Evolutionary conservation across 2,329 filamentous ascomycete genomes (phyloP), one percentile per base, ranked within the genome.

Genomic region (Cordyceps cicadae): DNA sequence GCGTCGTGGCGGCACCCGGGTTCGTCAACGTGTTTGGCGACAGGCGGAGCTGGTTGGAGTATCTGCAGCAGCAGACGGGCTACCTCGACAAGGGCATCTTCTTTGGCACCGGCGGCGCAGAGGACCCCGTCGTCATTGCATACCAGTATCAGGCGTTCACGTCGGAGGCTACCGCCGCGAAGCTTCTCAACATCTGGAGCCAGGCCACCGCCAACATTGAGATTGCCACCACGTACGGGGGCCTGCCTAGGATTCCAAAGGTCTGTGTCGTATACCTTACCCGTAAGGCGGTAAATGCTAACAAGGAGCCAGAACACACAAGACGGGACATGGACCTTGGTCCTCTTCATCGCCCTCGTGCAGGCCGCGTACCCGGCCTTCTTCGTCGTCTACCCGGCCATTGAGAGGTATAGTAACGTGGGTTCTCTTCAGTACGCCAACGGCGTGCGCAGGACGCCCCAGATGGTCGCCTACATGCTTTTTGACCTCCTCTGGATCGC

Each of bases 371-470:
- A 87, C 1, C 79, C 79, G 15, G 82, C 84, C 9, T 88, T 87
- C 29, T 81, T 95, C 67, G 84, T 87, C 0, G 76, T 96, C 6
- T 95, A 96, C 69, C 89, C 89, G 0, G 94, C 90, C 4, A 76
- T 89, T 14, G 91, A 96, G 72, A 81, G 90, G 34, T 75, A 89
- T 3, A 79, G 85, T 57, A 87, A 90, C 62, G 88, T 96, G 48
- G 82, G 91, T 55, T 87, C 87, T 5, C 76, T 96, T 26, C 86
- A 95, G 70, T 96, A 94, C 72, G 92, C 89, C 61, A 96, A 95
- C 70, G 91, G 91, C 39, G 89, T 95, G 37, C 81, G 88, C 29
- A 85, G 87, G 1, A 76, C 86, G 1, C 89, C 90, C 1, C 77
- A 96, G 1, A 96, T 91, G 91, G 72, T 89, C 1, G 89, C 91